Evolutionary conservation across 2,329 filamentous ascomycete species (phyloP), one percentile per base, ranked within the genome.

Genomic region (Exophiala dermatitidis): DNA sequence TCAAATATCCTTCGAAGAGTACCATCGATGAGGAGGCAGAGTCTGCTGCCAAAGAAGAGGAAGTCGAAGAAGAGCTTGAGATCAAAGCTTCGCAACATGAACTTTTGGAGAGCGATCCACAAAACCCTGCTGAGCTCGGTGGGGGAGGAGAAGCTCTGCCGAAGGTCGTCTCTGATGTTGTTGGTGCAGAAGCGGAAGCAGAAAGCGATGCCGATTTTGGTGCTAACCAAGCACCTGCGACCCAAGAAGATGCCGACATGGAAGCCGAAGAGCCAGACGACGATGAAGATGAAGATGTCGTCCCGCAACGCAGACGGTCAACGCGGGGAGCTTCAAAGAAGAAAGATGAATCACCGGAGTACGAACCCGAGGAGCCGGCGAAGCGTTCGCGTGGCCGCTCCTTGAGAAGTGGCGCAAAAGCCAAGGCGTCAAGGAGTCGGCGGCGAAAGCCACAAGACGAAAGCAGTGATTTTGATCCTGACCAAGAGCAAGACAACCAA

Each of bases 381-480:
- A 56, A 60, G 40, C 60, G 64, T 45, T 55, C 66, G 31, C 67
- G 62, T 54, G 67, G 68, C 54, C 71, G 69, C 40, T 71, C 47
- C 41, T 53, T 52, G 48, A 51, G 53, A 49, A 58, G 44, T 37
- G 38, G 45, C 48, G 55, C 69, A 43, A 66, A 67, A 52, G 68
- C 67, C 45, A 72, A 71, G 58, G 68, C 66, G 36, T 66, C 64
- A 52, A 69, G 64, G 63, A 73, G 61, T 62, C 72, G 69, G 32
- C 72, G 75, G 47, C 71, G 71, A 36, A 75, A 78, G 66, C 60
- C 60, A 48, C 56, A 68, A 47, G 76, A 81, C 46, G 79, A 82
- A 48, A 81, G 77, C 61, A 83, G 80, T 60, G 81, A 84, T 61
- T 84, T 84, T 58, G 80, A 83, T 61, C 81, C 81, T 4, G 76